phyloP scores from a whole-genome alignment of 2,329 filamentous ascomycete species.

The Penicillium occitanis region DNA sequence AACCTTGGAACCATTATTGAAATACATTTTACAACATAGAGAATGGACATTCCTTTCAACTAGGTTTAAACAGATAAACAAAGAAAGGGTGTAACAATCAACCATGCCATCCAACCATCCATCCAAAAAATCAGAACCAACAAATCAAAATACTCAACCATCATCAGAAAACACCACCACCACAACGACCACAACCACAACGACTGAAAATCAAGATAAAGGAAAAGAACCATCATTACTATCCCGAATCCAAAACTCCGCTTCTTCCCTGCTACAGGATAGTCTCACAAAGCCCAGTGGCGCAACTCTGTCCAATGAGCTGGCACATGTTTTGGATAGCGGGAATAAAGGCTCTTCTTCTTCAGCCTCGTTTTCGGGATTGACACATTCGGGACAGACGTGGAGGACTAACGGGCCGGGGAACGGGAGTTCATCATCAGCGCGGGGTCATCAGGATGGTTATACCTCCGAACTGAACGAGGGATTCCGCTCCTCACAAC shows the following conservation, averaged over 20 bases:
- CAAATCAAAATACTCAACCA: too few relatives aligned
- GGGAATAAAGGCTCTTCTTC: constrained; percentile 20
- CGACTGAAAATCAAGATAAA: constrained; percentile 9
- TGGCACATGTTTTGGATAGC: constrained; percentile 26
- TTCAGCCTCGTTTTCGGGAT: constrained; percentile 11
- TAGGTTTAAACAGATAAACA: too few relatives aligned
- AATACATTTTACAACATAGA: neutral
- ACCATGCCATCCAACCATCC: neutral
- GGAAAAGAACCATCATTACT: constrained; percentile 29
- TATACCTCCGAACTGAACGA: too few relatives aligned
- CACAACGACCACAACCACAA: neutral
- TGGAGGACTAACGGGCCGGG: neutral
- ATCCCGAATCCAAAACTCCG: constrained; percentile 36
- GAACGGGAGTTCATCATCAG: neutral
- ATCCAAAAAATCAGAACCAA: neutral
- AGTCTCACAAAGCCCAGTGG: constrained; percentile 29
- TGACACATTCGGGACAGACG: neutral
- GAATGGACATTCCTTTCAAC: too few relatives aligned
- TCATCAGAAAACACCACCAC: neutral
- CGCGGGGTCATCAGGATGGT: neutral
- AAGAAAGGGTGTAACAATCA: too few relatives aligned
- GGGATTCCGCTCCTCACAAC: neutral
- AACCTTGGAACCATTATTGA: neutral
- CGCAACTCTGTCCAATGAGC: constrained; percentile 24
- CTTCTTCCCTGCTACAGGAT: constrained; percentile 35